Base-by-base conservation (phyloP, 495 filamentous ascomycete genomes). In the Penicillium coffeae region DNA sequence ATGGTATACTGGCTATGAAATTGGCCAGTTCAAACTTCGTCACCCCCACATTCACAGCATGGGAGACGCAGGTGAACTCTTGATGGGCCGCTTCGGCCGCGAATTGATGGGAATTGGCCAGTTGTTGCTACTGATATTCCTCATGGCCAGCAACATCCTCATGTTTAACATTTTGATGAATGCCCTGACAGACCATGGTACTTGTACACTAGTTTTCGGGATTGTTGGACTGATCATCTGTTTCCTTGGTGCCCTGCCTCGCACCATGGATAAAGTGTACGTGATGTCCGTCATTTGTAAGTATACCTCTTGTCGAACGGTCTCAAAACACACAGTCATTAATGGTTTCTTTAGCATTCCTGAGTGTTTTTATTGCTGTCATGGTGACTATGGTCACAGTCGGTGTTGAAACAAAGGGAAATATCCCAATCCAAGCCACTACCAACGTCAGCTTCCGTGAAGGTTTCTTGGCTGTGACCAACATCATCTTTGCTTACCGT, bases 61-160 rank as follows among this genome's bases (percentile, higher is more conserved):
- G 59, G 82, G 82, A 22, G 86, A 92, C 56, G 86, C 79, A 12
- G 83, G 84, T 8, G 65, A 79, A 22, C 65, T 92, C 44, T 71
- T 89, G 50, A 76, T 83, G 67, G 86, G 85, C 13, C 70, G 55
- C 12, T 59, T 81, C 21, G 86, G 86, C 0, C 80, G 82, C 38
- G 82, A 85, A 51, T 42, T 90, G 21, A 66, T 85, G 46, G 79
- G 79, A 8, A 62, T 67, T 41, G 82, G 81, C 55, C 84, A 87
- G 56, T 63, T 79, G 7, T 54, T 88, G 39, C 78, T 89, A 50
- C 70, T 89, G 16, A 66, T 85, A 22, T 89, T 91, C 69, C 80
- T 87, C 45, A 83, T 86, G 70, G 85, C 78, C 5, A 86, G 84
- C 21, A 86, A 92, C 56, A 78, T 89, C 0, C 76, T 83, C 50